Evolutionary conservation across 2,329 filamentous ascomycete genomes (phyloP).

Genomic region (Talaromyces sp.): DNA sequence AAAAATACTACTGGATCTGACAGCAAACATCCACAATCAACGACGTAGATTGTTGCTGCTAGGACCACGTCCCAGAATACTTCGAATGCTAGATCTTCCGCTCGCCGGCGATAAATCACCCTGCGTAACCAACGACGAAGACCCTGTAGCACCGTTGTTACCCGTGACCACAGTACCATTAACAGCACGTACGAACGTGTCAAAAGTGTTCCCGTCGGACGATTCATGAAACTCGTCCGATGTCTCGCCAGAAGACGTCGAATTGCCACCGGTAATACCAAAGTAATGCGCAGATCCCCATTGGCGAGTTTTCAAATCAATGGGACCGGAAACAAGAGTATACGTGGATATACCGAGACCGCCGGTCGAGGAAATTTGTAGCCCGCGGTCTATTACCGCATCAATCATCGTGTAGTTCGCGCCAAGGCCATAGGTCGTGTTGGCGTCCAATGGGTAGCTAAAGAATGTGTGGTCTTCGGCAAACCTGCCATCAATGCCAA

Average conservation of each 20-base stretch:
- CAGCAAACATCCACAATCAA: neutral
- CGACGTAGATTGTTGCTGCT: neutral
- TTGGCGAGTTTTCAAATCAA: conserved; percentile 21
- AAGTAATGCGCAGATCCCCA: conserved; percentile 23
- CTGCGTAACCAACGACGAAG: neutral
- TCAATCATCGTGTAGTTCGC: conserved; percentile 46
- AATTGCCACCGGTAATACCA: conserved; percentile 14
- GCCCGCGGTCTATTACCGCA: conserved; percentile 45
- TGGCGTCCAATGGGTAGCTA: conserved; percentile 56
- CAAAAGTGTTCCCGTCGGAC: conserved; percentile 16
- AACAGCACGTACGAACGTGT: conserved; percentile 18
- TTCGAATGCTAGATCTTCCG: conserved; percentile 23
- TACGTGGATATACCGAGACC: conserved; percentile 52
- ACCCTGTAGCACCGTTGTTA: conserved; percentile 6
- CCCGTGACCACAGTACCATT: conserved; percentile 22
- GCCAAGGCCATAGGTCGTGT: conserved; percentile 43
- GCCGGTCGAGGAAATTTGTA: conserved; percentile 38
- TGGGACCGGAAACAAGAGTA: conserved; percentile 41
- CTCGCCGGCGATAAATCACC: conserved; percentile 2
- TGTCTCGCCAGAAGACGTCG: conserved; percentile 24
- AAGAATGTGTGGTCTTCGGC: conserved; percentile 36
- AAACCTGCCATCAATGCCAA: conserved; percentile 32
- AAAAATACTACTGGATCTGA: neutral
- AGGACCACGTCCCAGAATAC: conserved; percentile 28
- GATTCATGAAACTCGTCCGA: conserved; percentile 20